phyloP scores from a whole-genome alignment of 768 basidiomycete species.

The Rhodotorula sphaerocarpa region DNA sequence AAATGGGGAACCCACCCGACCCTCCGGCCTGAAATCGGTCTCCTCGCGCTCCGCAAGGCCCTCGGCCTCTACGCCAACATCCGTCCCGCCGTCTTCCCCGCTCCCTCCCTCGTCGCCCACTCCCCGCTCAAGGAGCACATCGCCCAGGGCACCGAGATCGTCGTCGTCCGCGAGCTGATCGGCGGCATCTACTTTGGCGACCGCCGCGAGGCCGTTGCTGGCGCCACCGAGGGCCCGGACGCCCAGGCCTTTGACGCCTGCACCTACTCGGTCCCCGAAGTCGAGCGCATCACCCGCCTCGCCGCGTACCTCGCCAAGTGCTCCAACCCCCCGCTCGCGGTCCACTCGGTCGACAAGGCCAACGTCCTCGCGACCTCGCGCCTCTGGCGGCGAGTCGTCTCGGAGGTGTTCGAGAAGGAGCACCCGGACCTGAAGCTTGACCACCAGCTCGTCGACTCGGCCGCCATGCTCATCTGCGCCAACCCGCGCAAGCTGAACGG shows the following conservation, averaged over 20 bases:
- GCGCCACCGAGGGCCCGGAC: conserved; percentile 46
- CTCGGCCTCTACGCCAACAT: conserved; percentile 97
- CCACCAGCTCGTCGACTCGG: conserved; percentile 90
- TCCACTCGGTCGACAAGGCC: conserved; percentile 95
- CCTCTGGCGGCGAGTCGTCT: conserved; percentile 88
- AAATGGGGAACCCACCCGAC: conserved; percentile 90
- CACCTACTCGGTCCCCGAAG: conserved; percentile 82
- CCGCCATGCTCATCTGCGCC: conserved; percentile 87
- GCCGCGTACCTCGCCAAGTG: conserved; percentile 85
- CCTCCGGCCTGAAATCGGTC: conserved; percentile 85
- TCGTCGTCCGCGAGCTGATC: conserved; percentile 91
- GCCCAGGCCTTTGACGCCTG: conserved; percentile 81
- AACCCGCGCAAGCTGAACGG: conserved; percentile 90
- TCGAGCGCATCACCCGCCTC: conserved; percentile 88
- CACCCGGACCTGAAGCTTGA: conserved; percentile 80
- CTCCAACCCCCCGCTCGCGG: conserved; percentile 69
- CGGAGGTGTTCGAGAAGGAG: conserved; percentile 70
- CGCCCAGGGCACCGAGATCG: conserved; percentile 55
- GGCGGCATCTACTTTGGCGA: conserved; percentile 92
- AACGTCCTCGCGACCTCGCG: conserved; percentile 93
- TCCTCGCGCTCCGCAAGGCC: conserved; percentile 77
- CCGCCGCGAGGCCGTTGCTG: conserved; percentile 71
- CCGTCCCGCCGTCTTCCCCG: conserved; percentile 89
- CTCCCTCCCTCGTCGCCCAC: conserved; percentile 73
- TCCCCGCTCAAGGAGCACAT: conserved; percentile 66